Evolutionary conservation across 2,329 filamentous ascomycete genomes (phyloP), one percentile per base, ranked within the genome.

Genomic region (Colletotrichum sp.): DNA sequence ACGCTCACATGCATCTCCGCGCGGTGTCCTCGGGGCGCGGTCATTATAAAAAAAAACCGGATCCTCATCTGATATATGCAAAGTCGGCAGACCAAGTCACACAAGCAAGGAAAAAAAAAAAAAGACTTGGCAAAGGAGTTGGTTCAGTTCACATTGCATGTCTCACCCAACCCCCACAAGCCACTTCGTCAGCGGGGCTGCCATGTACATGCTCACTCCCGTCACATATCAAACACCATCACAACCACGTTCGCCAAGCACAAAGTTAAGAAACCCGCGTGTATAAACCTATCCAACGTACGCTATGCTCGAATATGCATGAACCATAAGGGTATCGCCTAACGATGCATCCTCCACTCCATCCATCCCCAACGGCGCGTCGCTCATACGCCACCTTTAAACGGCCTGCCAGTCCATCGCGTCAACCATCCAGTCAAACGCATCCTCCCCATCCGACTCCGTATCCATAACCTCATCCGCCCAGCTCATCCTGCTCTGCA

Each of bases 351-450:
- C n/a, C 30, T 8, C 13, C 18, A 5, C 26, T 15, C n/a, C 18
- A 6, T 0, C 2, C 57, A n/a, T 21, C n/a, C 43, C 16, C 58
- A 60, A 2, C 3, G 8, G 12, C 61, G 36, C 61, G 7, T 16
- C 30, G 15, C n/a, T 63, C 6, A 63, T 8, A 38, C n/a, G 16
- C 38, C 38, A 15, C 15, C 43, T 13, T 52, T 67, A 78, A 13
- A 78, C 75, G 34, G 84, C 85, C 80, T 91, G 88, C 90, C 89
- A 91, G 74, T 92, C 90, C 90, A 91, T 92, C 2, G 89, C 90
- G 77, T 92, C 90, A 3, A 90, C 87, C 82, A 92, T 91, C 73
- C 91, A 91, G 30, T 86, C 87, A 89, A 89, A 92, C 74, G 88
- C 86, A 10, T 85, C 84, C 71, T 88, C 86, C 18, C 78, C 86